These are phyloP conservation scores for Diversispora epigaea DNA, from an alignment of 192 early-diverging fungal genomes.

Conservation along the genomic window DNA sequence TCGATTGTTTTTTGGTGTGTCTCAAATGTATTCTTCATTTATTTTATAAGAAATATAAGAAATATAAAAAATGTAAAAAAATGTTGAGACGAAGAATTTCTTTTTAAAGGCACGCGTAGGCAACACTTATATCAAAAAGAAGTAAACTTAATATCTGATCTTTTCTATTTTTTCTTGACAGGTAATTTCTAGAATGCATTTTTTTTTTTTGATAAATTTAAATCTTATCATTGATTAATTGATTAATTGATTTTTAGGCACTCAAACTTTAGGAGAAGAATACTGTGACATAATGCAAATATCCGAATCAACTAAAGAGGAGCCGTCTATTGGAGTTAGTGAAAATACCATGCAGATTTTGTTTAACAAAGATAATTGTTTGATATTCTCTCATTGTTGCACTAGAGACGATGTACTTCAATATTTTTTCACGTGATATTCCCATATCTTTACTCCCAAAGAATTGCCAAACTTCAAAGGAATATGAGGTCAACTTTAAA, in stretches of 20 bases:
- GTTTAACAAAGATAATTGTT: background rate
- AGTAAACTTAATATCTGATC: slow-evolving; percentile 59
- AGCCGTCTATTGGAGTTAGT: slow-evolving; percentile 49
- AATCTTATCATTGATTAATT: background rate
- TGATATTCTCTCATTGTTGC: slow-evolving; percentile 10
- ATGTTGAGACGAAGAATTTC: background rate
- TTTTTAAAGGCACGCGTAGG: slow-evolving; percentile 50
- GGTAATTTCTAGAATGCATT: slow-evolving; percentile 39
- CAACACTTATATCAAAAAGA: slow-evolving; percentile 64
- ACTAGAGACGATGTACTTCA: slow-evolving; percentile 41
- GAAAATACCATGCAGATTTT: background rate
- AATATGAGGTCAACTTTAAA: slow-evolving; percentile 32
- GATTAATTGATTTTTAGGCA: slow-evolving; percentile 44
- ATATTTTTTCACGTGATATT: slow-evolving; percentile 48
- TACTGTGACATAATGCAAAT: slow-evolving; percentile 89
- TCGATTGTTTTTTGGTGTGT: slow-evolving; percentile 62
- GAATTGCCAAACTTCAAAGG: slow-evolving; percentile 37
- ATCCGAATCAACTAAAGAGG: slow-evolving; percentile 44
- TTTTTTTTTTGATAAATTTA: slow-evolving; percentile 13
- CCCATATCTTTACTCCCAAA: slow-evolving; percentile 46
- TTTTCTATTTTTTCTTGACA: slow-evolving; percentile 75
- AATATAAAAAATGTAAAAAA: background rate
- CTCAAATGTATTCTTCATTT: background rate
- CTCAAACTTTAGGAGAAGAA: slow-evolving; percentile 92
- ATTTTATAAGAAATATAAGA: slow-evolving; percentile 14